Evolutionary conservation across 1,139 yeast genomes (phyloP), one percentile per base, ranked within the genome.

Genomic region (Diutina catenulata): DNA sequence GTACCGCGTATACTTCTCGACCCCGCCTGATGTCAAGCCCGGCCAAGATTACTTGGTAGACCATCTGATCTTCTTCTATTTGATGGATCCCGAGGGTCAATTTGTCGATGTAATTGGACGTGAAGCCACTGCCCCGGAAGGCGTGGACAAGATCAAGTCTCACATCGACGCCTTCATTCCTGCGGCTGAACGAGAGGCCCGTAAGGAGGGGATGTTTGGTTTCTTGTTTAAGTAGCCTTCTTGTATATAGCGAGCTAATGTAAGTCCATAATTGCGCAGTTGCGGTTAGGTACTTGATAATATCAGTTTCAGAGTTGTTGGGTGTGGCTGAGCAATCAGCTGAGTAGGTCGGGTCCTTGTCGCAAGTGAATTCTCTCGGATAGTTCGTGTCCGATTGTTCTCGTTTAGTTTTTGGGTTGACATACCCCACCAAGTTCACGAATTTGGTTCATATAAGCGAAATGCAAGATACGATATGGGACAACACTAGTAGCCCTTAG

Each of bases 31-130:
- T 53, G 80, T 86, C 38, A 83, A 87, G 55, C 91, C 95, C 0
- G 97, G 96, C 23, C 95, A 91, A 58, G 96, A 91, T 50, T 91
- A 91, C 55, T 70, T 91, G 46, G 98, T 91, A 15, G 98, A 91
- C 55, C 98, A 91, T 59, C 86, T 96, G 6, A 88, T 91, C 42
- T 91, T 88, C 72, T 88, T 87, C 59, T 91, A 91, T 54, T 67
- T 91, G 48, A 86, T 91, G 94, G 97, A 91, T 54, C 88, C 95
- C 15, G 97, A 91, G 56, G 98, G 97, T 38, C 76, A 82, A 49
- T 91, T 86, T 52, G 82, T 88, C 40, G 96, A 91, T 57, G 97
- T 91, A 11, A 69, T 91, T 48, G 98, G 98, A 36, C 77, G 94
- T 54, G 91, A 88, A 50, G 86, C 80, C 47, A 82, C 78, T 39